A percentile compares a stretch with the other conserved stretches of the same genome.
phyloP scores from a whole-genome alignment of 2,329 filamentous ascomycete genomes.

The Aspergillus pseudotamarii region DNA sequence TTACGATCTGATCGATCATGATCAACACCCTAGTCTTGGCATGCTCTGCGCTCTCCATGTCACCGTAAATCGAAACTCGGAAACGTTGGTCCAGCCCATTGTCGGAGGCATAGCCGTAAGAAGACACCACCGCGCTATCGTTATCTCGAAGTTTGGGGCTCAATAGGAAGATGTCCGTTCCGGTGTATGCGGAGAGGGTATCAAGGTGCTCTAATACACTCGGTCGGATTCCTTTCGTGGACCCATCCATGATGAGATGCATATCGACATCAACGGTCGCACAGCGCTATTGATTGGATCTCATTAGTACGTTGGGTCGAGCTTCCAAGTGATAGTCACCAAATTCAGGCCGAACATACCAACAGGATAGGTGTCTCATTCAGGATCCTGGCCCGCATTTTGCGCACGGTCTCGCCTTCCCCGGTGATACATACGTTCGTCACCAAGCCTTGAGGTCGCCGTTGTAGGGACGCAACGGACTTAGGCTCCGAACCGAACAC shows the following conservation, averaged over 20 bases:
- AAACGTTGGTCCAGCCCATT: slow-evolving; percentile 84
- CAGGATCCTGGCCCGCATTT: slow-evolving; percentile 84
- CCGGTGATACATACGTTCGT: slow-evolving; percentile 92
- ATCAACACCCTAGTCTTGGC: slow-evolving; percentile 95
- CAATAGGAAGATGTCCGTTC: slow-evolving; percentile 94
- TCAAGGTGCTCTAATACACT: slow-evolving; percentile 83
- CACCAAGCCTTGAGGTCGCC: slow-evolving; percentile 60
- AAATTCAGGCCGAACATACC: slow-evolving; percentile 59
- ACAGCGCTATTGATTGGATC: slow-evolving; percentile 66
- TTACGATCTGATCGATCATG: slow-evolving; percentile 92
- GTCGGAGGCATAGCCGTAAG: slow-evolving; percentile 75
- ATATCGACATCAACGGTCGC: slow-evolving; percentile 92
- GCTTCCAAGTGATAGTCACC: slow-evolving; percentile 16
- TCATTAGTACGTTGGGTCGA: slow-evolving; percentile 26
- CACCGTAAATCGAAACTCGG: slow-evolving; percentile 91
- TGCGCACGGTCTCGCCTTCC: slow-evolving; percentile 81
- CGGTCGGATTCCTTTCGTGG: slow-evolving; percentile 68
- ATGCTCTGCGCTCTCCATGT: slow-evolving; percentile 92
- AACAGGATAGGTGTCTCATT: slow-evolving; percentile 90
- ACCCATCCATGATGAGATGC: slow-evolving; percentile 80
- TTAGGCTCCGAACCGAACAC: slow-evolving; percentile 83
- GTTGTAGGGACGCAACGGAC: slow-evolving; percentile 54
- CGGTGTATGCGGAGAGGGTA: slow-evolving; percentile 82
- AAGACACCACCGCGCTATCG: slow-evolving; percentile 73
- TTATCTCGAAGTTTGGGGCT: slow-evolving; percentile 83